Conservation (phyloP, 2,329 filamentous ascomycete species). For the Diaporthe sp. region DNA sequence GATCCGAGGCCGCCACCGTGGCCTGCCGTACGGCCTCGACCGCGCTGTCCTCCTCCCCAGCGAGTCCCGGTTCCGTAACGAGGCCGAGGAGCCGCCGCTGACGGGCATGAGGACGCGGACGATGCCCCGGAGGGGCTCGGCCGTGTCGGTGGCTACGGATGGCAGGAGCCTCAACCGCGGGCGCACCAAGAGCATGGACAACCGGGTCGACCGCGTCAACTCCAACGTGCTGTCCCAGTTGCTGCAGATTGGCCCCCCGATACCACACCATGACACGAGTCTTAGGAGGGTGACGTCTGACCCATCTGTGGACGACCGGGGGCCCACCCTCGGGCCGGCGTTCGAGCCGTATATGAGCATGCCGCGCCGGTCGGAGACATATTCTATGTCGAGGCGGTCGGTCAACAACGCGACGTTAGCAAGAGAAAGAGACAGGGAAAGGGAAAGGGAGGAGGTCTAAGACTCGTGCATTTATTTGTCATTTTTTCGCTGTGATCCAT, state of each 20-base stretch:
- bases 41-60: slow-evolving; percentile 72
- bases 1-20: slow-evolving; percentile 78
- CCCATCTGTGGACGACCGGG: slow-evolving; percentile 32
- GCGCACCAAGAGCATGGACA: slow-evolving; percentile 54
- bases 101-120: slow-evolving; percentile 38
- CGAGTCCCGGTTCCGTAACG: slow-evolving; percentile 68
- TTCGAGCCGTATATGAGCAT: slow-evolving; percentile 36
- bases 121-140: slow-evolving; percentile 54
- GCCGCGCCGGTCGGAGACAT: slow-evolving; percentile 38
- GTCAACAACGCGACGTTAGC: slow-evolving; percentile 33
- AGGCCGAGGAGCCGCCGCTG: slow-evolving; percentile 61
- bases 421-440: slow-evolving; percentile 26
- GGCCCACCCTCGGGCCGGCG: background rate
- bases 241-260: slow-evolving; percentile 62
- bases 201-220: slow-evolving; percentile 51
- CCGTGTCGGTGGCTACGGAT: slow-evolving; percentile 49
- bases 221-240: slow-evolving; percentile 62
- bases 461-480: background rate
- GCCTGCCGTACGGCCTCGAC: slow-evolving; percentile 76
- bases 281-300: slow-evolving; percentile 30
- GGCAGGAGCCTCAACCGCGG: slow-evolving; percentile 47
- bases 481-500: background rate
- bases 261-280: slow-evolving; percentile 47
- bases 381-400: slow-evolving; percentile 37
- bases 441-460: slow-evolving; percentile 37